Conservation (phyloP, 306 rosid genomes). For the Ziziphus jujuba region DNA sequence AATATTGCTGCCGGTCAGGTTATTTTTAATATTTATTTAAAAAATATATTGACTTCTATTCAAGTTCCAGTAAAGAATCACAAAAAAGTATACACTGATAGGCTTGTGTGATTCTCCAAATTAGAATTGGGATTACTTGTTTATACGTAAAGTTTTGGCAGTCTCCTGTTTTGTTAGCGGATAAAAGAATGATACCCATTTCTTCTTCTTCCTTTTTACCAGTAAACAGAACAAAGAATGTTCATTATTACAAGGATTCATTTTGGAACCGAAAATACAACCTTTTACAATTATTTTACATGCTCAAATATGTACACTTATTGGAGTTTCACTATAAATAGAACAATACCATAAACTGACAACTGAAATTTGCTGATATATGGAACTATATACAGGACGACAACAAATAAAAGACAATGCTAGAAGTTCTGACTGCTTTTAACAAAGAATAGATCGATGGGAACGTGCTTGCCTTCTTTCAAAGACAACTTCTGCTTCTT, state of each 20-base stretch:
- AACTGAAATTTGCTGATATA: neutral
- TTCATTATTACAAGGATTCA: slow-evolving; percentile 14
- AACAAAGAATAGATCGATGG: slow-evolving; percentile 74
- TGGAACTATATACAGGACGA: slow-evolving; percentile 20
- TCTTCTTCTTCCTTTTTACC: no score
- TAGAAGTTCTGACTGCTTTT: slow-evolving; percentile 47
- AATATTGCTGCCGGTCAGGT: no score
- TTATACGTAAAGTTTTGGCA: no score
- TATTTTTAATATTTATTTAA: no score
- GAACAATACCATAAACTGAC: neutral
- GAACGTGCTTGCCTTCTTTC: slow-evolving; percentile 54
- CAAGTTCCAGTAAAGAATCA: no score
- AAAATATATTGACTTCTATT: no score
- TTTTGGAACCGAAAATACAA: neutral
- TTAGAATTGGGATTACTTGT: no score
- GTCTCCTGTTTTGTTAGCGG: no score
- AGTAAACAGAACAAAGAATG: neutral
- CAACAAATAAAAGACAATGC: neutral
- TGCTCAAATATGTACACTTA: neutral
- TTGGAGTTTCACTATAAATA: neutral
- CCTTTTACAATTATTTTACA: neutral
- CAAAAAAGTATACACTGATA: no score
- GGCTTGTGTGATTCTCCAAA: no score
- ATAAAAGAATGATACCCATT: no score
- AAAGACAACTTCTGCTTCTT: slow-evolving; percentile 59